Base-by-base conservation (phyloP, 257 asterid genomes). In the Henckelia pumila region DNA sequence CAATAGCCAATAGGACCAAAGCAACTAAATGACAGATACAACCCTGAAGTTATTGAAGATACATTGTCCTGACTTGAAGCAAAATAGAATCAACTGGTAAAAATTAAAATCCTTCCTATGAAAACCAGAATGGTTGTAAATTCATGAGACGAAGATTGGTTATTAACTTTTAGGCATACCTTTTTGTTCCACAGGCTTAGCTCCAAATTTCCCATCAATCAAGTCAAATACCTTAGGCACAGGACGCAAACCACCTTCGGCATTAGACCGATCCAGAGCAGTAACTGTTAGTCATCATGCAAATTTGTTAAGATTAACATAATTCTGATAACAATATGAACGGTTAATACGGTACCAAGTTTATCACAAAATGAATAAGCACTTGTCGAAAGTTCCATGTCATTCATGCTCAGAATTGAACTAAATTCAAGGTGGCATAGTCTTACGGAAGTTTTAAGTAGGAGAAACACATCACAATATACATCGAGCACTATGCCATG, bases 201-300 rank as follows among this genome's bases (percentile, higher is more conserved):
- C 67, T 74, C 69, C 82, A 64, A 76, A 71, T 79, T 77, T 75
- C 56, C 33, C 74, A 35, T 76, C 86, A 32, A 64, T 63, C 56
- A 49, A 73, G 70, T 82, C 84, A 24, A 84, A 66, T 74, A 82
- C 78, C 85, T 61, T 87, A 37, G 95, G 95, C 76, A 84, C 79
- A 19, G 96, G 96, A 75, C 81, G 88, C 69, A 91, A 78, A 1
- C 95, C 96, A 76, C 82, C 92, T 73, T 83, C 96, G 7, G 89
- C 79, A 75, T 82, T 87, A 40, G 97, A 75, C 64, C 92, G 87
- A 82, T 93, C 97, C 25, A 93, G 82, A 16, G 96, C 95, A 71
- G 96, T 85, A 77, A 88, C 99, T 93, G 97, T 71, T 69, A 37
- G 70, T 22, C 50, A 73, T 11, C 68, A 65, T 37, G 73, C 35